Evolutionary conservation across 2,329 filamentous ascomycete genomes (phyloP).

Genomic region (Aspergillus terreus): DNA sequence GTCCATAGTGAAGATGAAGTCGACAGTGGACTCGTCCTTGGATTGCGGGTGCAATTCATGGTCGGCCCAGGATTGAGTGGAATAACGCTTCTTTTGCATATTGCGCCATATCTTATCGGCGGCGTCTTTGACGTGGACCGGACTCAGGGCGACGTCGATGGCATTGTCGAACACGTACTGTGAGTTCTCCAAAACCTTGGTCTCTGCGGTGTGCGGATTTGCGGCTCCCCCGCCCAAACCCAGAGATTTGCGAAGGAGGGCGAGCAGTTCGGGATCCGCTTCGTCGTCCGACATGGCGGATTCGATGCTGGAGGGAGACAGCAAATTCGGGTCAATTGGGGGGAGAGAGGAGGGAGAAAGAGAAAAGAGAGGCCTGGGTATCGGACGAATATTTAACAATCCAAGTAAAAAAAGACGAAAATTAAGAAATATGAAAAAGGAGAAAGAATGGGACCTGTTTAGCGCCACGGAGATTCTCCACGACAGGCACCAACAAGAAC

Average conservation of each 20-base stretch:
- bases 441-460: slow-evolving; percentile 1
- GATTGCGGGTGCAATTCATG: slow-evolving; percentile 85
- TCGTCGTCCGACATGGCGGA: slow-evolving; percentile 81
- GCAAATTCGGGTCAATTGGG: not conserved
- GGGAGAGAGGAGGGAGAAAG: not conserved
- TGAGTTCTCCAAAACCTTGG: slow-evolving; percentile 75
- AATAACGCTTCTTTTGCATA: slow-evolving; percentile 83
- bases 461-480: slow-evolving; percentile 6
- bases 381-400: not conserved
- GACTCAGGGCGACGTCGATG: slow-evolving; percentile 87
- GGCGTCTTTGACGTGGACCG: slow-evolving; percentile 75
- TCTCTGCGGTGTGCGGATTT: slow-evolving; percentile 62
- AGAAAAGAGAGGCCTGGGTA: not conserved
- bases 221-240: slow-evolving; percentile 56
- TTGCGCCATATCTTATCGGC: slow-evolving; percentile 72
- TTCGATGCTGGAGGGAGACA: not conserved
- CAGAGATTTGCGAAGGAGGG: slow-evolving; percentile 77
- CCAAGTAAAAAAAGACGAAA: not conserved
- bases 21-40: slow-evolving; percentile 74
- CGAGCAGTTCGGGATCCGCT: slow-evolving; percentile 80
- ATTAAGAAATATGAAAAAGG: not conserved
- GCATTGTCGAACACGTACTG: slow-evolving; percentile 88
- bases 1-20: slow-evolving; percentile 98
- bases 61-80: slow-evolving; percentile 77
- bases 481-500: slow-evolving; percentile 9